Base-by-base conservation (phyloP, 2,329 filamentous ascomycete genomes). In the Hymenoscyphus linearis region DNA sequence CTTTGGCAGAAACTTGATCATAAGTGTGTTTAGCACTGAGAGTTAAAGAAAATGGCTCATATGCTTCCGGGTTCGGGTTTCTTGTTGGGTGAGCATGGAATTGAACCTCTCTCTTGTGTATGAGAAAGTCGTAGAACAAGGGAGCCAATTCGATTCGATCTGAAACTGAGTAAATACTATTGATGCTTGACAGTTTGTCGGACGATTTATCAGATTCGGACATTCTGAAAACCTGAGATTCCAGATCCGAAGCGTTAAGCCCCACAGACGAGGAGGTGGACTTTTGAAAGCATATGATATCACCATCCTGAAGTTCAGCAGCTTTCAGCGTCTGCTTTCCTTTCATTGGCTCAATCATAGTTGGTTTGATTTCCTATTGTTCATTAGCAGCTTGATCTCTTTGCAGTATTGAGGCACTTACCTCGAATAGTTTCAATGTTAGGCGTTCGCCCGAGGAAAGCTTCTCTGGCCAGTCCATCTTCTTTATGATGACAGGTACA, bases 271-370 rank as follows among this genome's bases (percentile, higher is more conserved):
- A n/a, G 4, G n/a, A 22, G 18, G 40, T 18, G 27, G 82, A 78
- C 62, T 85, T 84, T 74, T 99, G 95, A 77, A 98, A 97, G 72
- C 93, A 96, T 60, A 99, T 86, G 67, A 99, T 96, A 72, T 99
- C 95, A 55, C 95, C 95, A 70, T 99, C 93, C 73, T 98, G 93
- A 26, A 99, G 89, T 74, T 99, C 96, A 1, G 95, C 95, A 62
- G 90, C 87, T 67, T 92, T 90, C 62, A 99, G 82, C 0, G 92
- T 91, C 71, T 91, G 86, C 77, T 96, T 98, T 0, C 88, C 84
- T 76, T 97, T 98, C 79, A 99, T 88, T 6, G 85, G 82, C 72
- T 99, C 96, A 67, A 99, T 96, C 93, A 98, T 98, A 63, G 86
- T 90, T 57, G 93, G 92, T 76, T 98, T 99, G 76, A 99, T 98